These are phyloP conservation scores for Crithidia bombi DNA, from an alignment of 208 protist species.

Conservation along the genomic window DNA sequence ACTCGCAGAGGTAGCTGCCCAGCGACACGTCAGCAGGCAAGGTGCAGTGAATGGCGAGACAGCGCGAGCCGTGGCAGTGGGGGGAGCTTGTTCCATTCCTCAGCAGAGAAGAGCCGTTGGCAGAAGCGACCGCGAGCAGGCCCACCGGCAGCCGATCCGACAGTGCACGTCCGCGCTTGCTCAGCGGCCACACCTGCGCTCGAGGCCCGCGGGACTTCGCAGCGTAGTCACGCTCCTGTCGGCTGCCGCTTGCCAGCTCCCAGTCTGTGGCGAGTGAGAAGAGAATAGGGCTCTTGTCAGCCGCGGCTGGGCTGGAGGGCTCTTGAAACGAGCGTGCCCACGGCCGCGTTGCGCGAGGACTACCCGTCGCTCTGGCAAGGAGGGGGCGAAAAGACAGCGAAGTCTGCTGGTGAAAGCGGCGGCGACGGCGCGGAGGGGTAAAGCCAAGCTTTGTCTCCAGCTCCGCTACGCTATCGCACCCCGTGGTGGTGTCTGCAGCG, in stretches of 20 bases:
- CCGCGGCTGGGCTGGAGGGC: slow-evolving; percentile 14
- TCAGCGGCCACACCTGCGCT: slow-evolving; percentile 55
- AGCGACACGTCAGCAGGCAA: slow-evolving; percentile 52
- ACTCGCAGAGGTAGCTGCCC: slow-evolving; percentile 61
- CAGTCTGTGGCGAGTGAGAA: slow-evolving; percentile 39
- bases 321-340: slow-evolving; percentile 74
- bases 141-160: slow-evolving; percentile 73
- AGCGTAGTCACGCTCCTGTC: slow-evolving; percentile 37
- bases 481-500: not conserved
- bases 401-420: not conserved
- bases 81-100: not conserved
- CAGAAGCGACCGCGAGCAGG: slow-evolving; percentile 43
- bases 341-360: slow-evolving; percentile 33
- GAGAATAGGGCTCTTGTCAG: not conserved
- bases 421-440: not conserved
- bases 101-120: slow-evolving; percentile 22
- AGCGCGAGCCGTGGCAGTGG: slow-evolving; percentile 26
- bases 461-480: slow-evolving; percentile 22
- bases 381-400: slow-evolving; percentile 38
- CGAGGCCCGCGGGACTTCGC: slow-evolving; percentile 42
- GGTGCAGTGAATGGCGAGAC: slow-evolving; percentile 75
- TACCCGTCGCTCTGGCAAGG: slow-evolving; percentile 33
- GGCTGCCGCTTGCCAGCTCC: slow-evolving; percentile 37
- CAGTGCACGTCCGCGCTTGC: slow-evolving; percentile 61
- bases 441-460: slow-evolving; percentile 25